Conservation (phyloP, 1,284 basidiomycete genomes). For the Cryptococcus depauperatus region DNA sequence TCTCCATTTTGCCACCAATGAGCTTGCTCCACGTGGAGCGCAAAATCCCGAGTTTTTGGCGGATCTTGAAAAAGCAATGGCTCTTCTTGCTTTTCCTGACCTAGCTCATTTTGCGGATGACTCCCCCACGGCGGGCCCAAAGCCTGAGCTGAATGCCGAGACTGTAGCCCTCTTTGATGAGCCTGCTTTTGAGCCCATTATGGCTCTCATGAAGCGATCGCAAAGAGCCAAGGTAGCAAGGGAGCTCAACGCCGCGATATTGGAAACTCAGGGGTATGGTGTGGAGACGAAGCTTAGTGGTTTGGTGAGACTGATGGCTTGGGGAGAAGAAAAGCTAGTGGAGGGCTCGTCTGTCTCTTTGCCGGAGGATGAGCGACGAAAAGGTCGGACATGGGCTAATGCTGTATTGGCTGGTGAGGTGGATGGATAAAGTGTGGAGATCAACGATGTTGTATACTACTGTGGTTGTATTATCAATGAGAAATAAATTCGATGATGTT, state of each 20-base stretch:
- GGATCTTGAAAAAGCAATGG: constrained; percentile 93
- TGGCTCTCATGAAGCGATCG: constrained; percentile 62
- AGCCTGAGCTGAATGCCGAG: constrained; percentile 21
- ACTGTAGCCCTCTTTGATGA: constrained; percentile 23
- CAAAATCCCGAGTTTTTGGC: constrained; percentile 87
- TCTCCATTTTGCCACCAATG: constrained; percentile 80
- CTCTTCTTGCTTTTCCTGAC: constrained; percentile 75
- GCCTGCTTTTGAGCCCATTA: constrained; percentile 37
- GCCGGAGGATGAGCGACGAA: constrained; percentile 17
- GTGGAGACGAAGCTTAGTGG: constrained; percentile 83
- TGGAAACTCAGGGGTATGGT: constrained; percentile 83
- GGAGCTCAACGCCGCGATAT: constrained; percentile 89
- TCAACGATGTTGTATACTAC: not conserved
- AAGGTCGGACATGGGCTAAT: constrained; percentile 27
- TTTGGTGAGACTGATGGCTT: constrained; percentile 74
- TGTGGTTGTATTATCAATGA: not conserved
- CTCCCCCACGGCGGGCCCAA: constrained; percentile 1
- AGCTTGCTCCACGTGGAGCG: constrained; percentile 88
- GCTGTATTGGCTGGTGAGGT: constrained; percentile 11
- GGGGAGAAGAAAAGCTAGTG: constrained; percentile 75
- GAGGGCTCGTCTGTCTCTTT: constrained; percentile 44
- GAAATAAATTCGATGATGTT: not conserved
- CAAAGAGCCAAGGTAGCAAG: constrained; percentile 84
- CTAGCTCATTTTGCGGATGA: constrained; percentile 44
- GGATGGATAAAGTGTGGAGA: constrained; percentile 1